Evolutionary conservation across 306 rosid genomes (phyloP).

Genomic region (Lathyrus aphaca): DNA sequence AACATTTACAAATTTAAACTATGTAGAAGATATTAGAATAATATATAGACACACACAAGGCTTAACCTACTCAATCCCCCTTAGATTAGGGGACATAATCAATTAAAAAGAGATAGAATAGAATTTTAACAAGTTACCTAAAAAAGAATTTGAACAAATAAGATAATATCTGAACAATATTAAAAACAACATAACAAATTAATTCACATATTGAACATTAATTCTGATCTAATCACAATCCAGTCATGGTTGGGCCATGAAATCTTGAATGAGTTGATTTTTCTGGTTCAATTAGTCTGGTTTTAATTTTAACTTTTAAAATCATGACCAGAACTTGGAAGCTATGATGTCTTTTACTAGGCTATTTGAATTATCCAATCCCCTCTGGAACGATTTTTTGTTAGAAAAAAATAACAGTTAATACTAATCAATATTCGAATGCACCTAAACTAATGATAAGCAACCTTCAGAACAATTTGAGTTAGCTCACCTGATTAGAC

Average conservation of each 20-base stretch:
- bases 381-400: constrained; percentile 12
- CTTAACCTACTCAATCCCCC: too few species aligned
- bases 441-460: constrained; percentile 18
- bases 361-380: constrained; percentile 16
- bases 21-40: too few species aligned
- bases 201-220: neutral
- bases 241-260: constrained; percentile 1
- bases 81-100: too few species aligned
- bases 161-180: neutral
- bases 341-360: constrained; percentile 25
- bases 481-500: constrained; percentile 77
- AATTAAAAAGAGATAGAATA: too few species aligned
- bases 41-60: too few species aligned
- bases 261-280: constrained; percentile 2
- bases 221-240: constrained; percentile 4
- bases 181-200: neutral
- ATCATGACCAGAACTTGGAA: constrained; percentile 16
- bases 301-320: neutral
- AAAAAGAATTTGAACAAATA: too few species aligned
- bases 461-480: constrained; percentile 17
- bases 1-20: too few species aligned
- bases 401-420: neutral
- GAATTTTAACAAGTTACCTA: too few species aligned
- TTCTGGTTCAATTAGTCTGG: neutral
- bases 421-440: constrained; percentile 26